phyloP scores from a whole-genome alignment of 75 land plant species.

The Selaginella tamariscina region DNA sequence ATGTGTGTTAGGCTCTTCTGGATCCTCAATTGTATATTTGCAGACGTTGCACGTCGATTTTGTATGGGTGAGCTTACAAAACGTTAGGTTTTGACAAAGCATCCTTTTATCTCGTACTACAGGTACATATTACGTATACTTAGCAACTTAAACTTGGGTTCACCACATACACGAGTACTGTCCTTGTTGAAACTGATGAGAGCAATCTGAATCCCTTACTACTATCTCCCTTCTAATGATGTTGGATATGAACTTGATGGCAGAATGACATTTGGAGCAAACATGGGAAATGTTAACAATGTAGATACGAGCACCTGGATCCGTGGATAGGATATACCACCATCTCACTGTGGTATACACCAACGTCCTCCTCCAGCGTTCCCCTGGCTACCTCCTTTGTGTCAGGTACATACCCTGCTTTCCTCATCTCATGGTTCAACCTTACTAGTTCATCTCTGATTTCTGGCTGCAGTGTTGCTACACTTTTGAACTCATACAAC shows the following conservation, averaged over 20 bases:
- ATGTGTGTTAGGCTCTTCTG: background rate
- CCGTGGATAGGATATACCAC: background rate
- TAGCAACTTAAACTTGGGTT: background rate
- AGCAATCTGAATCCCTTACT: background rate
- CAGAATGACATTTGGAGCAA: background rate
- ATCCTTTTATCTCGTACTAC: too few species aligned
- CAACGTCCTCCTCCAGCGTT: background rate
- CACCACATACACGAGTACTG: background rate
- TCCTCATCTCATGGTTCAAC: background rate
- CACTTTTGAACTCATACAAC: background rate
- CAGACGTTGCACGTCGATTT: slow-evolving; percentile 4
- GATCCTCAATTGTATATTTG: background rate
- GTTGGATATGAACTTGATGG: slow-evolving; percentile 2
- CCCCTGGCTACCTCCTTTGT: background rate
- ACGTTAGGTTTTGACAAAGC: too few species aligned
- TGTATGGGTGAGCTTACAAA: background rate
- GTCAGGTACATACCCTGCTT: background rate
- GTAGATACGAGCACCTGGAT: background rate
- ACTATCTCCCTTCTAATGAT: background rate
- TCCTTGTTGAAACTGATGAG: slow-evolving; percentile 7
- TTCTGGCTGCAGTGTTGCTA: background rate
- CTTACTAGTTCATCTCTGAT: background rate
- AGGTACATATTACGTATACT: too few species aligned
- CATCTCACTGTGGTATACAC: background rate
- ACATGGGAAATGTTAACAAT: background rate